Base-by-base conservation (phyloP, 345 rosid genomes). In the Eucalyptus pauciflora region DNA sequence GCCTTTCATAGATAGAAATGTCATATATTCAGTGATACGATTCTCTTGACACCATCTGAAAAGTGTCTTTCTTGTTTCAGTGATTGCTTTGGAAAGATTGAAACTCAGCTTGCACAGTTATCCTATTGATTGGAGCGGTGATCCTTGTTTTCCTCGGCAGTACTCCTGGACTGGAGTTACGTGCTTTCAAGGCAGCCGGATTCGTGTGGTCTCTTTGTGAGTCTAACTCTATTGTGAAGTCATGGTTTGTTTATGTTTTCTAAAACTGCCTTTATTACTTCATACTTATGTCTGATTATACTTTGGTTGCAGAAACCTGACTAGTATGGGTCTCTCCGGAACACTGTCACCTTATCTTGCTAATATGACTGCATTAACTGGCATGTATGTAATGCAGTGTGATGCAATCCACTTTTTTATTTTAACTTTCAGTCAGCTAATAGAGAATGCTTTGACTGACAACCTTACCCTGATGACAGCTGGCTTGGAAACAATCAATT, bases 51-150 rank as follows among this genome's bases (percentile, higher is more conserved):
- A 37, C 46, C 46, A 76, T 37, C 48, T 76, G 48, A 76, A 76
- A 76, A 7, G 13, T 11, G 12, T 51, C 33, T 20, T 16, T 88
- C 49, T 41, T 50, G 80, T 88, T 93, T 91, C 94, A 96, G 98
- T 91, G 85, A 91, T 90, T 90, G 96, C 96, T 83, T 62, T 98
- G 87, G 93, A 92, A 88, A 90, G 67, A 25, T 13, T 98, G 81
- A 98, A 90, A 92, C 87, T 50, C 50, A 90, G 92, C 90, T 89
- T 96, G 86, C 54, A 18, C 88, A 95, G 95, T 89, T 89, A 92
- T 90, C 98, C 98, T 43, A 87, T 86, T 87, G 99, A 97, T 90
- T 98, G 99, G 99, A 93, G 64, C 7, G 99, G 99, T 4, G 99
- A 97, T 94, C 99, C 99, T 89, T 98, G 99, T 90, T 79, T 94